phyloP scores from a whole-genome alignment of 2,329 filamentous ascomycete species.

The Dothideomycetidae sp. region DNA sequence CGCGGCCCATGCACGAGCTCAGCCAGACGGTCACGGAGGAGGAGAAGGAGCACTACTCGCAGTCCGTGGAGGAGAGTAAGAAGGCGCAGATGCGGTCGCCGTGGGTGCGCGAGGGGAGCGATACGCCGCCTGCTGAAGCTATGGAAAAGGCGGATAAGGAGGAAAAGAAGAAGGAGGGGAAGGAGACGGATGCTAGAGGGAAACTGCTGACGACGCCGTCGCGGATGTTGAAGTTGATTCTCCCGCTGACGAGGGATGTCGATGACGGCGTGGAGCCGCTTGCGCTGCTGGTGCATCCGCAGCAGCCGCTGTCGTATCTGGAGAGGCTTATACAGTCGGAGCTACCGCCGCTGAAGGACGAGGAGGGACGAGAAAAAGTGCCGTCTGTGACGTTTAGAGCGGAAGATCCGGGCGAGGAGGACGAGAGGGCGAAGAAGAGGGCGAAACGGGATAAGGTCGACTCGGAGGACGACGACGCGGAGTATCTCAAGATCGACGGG shows the following conservation, averaged over 20 bases:
- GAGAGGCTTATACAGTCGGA: conserved; percentile 82
- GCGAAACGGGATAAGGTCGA: conserved; percentile 21
- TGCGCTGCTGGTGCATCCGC: conserved; percentile 72
- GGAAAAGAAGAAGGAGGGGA: conserved; percentile 34
- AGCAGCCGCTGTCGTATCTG: conserved; percentile 82
- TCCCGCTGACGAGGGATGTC: conserved; percentile 53
- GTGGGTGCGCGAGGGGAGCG: conserved; percentile 51
- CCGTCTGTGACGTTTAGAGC: conserved; percentile 68
- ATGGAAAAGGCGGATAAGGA: conserved; percentile 36
- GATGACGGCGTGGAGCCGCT: conserved; percentile 67
- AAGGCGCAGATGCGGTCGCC: conserved; percentile 46
- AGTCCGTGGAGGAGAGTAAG: conserved; percentile 33
- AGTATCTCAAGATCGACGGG: conserved; percentile 38
- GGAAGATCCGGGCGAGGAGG: conserved; percentile 54
- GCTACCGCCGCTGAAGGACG: conserved; percentile 51
- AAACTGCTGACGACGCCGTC: conserved; percentile 71
- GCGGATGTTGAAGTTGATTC: conserved; percentile 63
- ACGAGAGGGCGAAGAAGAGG: conserved; percentile 19
- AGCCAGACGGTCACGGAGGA: conserved; percentile 29
- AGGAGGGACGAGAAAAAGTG: conserved; percentile 51
- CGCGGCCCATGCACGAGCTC: conserved; percentile 17
- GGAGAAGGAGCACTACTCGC: conserved; percentile 33
- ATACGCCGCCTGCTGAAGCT: conserved; percentile 38
- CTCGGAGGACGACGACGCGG: conserved; percentile 31
- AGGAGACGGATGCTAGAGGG: conserved; percentile 53